Percentiles rank a stretch among this genome's conserved stretches.
phyloP scores from a whole-genome alignment of 148 eudicot genomes.

The Rhododendron henanense region DNA sequence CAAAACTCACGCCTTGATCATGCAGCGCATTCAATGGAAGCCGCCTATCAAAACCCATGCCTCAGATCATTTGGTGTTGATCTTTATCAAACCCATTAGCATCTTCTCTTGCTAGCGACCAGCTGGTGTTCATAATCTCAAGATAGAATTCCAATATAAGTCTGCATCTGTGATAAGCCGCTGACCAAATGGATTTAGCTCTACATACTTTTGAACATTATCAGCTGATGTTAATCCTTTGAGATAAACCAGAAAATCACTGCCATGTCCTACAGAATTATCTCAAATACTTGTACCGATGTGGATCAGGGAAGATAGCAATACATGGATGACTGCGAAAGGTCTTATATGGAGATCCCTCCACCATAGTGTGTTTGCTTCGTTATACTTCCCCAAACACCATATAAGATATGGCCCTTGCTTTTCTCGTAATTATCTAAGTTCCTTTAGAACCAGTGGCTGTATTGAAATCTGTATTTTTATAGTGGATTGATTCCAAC shows the following conservation, averaged over 20 bases:
- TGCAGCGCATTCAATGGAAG: constrained; percentile 31
- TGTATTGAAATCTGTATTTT: constrained; percentile 51
- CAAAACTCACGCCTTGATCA: constrained; percentile 37
- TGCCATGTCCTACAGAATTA: constrained; percentile 50
- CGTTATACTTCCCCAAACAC: constrained; percentile 57
- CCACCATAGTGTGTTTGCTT: constrained; percentile 76
- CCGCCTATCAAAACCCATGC: constrained; percentile 31
- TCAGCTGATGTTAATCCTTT: constrained; percentile 49
- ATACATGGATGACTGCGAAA: constrained; percentile 66
- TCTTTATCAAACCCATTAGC: background rate
- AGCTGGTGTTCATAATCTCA: constrained; percentile 26
- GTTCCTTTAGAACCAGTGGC: constrained; percentile 76
- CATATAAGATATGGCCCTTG: constrained; percentile 52
- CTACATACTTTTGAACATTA: constrained; percentile 53
- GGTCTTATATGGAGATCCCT: constrained; percentile 90
- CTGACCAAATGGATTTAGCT: constrained; percentile 66
- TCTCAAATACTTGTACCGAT: constrained; percentile 38
- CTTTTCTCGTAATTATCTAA: constrained; percentile 59
- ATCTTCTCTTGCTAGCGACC: constrained; percentile 5
- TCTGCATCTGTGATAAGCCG: constrained; percentile 43
- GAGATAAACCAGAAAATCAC: constrained; percentile 57
- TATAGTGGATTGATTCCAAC: constrained; percentile 61
- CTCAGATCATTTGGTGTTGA: constrained; percentile 37
- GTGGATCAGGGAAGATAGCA: constrained; percentile 63
- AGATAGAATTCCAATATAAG: constrained; percentile 49